Evolutionary conservation across 148 eudicot species (phyloP).

Genomic region (Rhododendron kiyosumense): DNA sequence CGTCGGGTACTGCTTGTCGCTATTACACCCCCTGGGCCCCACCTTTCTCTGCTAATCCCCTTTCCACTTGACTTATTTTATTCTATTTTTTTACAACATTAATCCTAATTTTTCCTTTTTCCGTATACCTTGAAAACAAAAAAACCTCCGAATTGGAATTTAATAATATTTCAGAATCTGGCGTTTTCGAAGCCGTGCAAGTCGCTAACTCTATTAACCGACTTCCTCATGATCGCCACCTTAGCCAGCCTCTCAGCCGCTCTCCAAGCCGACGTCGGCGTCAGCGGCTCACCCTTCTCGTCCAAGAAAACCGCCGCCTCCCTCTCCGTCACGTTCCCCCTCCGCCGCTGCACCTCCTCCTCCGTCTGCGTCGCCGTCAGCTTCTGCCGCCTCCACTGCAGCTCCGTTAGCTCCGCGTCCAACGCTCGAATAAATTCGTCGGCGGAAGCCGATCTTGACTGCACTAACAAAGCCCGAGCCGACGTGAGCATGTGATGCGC

Average conservation of each 20-base stretch:
- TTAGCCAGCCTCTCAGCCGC: slow-evolving; percentile 95
- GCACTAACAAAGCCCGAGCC: slow-evolving; percentile 58
- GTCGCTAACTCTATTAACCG: slow-evolving; percentile 80
- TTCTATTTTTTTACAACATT: background rate
- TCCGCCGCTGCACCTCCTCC: slow-evolving; percentile 13
- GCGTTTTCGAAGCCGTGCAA: slow-evolving; percentile 98
- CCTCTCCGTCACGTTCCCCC: slow-evolving; percentile 20
- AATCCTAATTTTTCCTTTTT: background rate
- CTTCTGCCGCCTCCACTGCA: slow-evolving; percentile 41
- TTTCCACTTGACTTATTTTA: background rate
- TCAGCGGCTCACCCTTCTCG: slow-evolving; percentile 71
- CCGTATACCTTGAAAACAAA: background rate
- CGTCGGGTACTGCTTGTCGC: slow-evolving; percentile 19
- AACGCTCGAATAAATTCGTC: slow-evolving; percentile 43
- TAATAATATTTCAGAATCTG: slow-evolving; percentile 42
- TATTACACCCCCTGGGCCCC: background rate
- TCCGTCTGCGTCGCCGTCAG: background rate
- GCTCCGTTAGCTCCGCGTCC: slow-evolving; percentile 65
- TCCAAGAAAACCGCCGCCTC: slow-evolving; percentile 29
- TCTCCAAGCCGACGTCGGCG: slow-evolving; percentile 97
- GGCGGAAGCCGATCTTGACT: slow-evolving; percentile 39
- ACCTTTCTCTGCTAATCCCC: background rate
- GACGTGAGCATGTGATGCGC: slow-evolving; percentile 65
- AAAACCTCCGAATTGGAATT: background rate
- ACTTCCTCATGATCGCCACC: slow-evolving; percentile 85